phyloP scores from a whole-genome alignment of 1,139 yeast genomes.

The Kurtzmaniella natalensis region DNA sequence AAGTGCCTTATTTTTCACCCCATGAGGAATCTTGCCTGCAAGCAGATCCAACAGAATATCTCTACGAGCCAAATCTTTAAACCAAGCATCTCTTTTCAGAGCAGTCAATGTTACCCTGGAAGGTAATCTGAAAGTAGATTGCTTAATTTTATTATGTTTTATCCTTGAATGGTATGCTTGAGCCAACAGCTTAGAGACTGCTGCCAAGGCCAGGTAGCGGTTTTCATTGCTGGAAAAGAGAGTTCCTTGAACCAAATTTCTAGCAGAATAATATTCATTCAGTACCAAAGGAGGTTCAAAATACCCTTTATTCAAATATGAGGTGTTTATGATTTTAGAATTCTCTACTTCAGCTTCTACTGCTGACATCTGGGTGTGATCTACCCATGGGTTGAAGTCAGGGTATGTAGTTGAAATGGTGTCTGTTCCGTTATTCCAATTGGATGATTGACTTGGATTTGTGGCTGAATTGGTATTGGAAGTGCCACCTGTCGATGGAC shows the following conservation, averaged over 20 bases:
- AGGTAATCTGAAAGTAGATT: slow-evolving; percentile 65
- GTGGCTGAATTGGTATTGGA: too few relatives aligned
- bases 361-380: slow-evolving; percentile 47
- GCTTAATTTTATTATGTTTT: slow-evolving; percentile 58
- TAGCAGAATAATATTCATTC: slow-evolving; percentile 47
- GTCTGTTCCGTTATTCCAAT: not conserved
- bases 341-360: slow-evolving; percentile 20
- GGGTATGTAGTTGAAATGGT: slow-evolving; percentile 44
- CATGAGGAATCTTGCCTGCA: slow-evolving; percentile 86
- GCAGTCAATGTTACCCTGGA: slow-evolving; percentile 88
- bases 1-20: slow-evolving; percentile 67
- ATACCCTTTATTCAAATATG: slow-evolving; percentile 39
- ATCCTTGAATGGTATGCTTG: slow-evolving; percentile 61
- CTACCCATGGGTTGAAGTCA: slow-evolving; percentile 78
- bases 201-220: slow-evolving; percentile 34
- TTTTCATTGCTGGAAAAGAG: slow-evolving; percentile 35
- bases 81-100: slow-evolving; percentile 80
- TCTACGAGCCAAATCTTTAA: slow-evolving; percentile 69
- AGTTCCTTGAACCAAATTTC: slow-evolving; percentile 47
- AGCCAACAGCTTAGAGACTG: slow-evolving; percentile 49
- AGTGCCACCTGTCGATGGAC: too few relatives aligned
- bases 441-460: too few relatives aligned
- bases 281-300: slow-evolving; percentile 57
- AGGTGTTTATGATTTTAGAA: slow-evolving; percentile 25
- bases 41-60: slow-evolving; percentile 61